Evolutionary conservation across 345 rosid genomes (phyloP).

Genomic region (Eucalyptus cloeziana): DNA sequence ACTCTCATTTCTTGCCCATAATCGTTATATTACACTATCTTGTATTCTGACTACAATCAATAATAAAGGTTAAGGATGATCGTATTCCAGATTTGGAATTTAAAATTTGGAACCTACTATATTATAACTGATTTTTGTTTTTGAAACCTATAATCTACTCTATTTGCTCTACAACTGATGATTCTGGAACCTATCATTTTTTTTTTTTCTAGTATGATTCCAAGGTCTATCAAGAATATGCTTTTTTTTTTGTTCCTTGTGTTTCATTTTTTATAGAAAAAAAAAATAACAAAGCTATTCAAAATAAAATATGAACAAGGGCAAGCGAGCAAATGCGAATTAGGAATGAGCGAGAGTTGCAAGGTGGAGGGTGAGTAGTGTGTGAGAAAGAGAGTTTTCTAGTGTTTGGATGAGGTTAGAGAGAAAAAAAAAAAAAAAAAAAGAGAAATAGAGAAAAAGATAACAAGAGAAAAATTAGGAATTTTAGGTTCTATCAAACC

Average conservation of each 20-base stretch:
- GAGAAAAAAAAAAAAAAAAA: too few species aligned
- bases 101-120: too few species aligned
- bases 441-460: neutral
- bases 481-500: neutral
- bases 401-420: neutral
- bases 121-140: neutral
- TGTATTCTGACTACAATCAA: neutral
- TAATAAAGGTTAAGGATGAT: neutral
- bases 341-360: neutral
- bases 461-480: neutral
- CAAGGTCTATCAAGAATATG: neutral
- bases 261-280: neutral
- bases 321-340: neutral
- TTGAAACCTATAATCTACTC: neutral
- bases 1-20: neutral
- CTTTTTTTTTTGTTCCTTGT: neutral
- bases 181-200: neutral
- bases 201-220: too few species aligned
- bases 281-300: neutral
- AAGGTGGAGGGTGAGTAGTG: neutral
- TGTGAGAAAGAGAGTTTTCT: neutral
- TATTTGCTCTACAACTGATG: neutral
- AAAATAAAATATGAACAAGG: neutral
- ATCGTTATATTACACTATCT: neutral
- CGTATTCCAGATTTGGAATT: rapidly evolving